Evolutionary conservation across 192 early-diverging fungal genomes (phyloP).

Genomic region (Podila verticillata): DNA sequence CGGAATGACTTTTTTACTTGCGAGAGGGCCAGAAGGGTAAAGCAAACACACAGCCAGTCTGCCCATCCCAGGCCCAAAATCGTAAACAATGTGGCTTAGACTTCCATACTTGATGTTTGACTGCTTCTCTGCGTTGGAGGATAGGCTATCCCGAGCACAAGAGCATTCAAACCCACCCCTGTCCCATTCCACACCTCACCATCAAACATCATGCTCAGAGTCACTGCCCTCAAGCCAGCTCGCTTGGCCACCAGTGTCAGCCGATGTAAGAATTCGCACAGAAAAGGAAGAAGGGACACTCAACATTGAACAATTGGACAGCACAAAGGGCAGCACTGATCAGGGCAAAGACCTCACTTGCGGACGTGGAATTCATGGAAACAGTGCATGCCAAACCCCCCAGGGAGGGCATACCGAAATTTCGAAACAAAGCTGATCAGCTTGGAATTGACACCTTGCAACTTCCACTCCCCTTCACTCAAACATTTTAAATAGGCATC

Average conservation of each 20-base stretch:
- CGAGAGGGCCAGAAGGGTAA: too few species aligned
- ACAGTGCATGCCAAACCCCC: too few species aligned
- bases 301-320: background rate
- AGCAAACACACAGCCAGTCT: too few species aligned
- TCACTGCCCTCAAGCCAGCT: conserved; percentile 22
- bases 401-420: too few species aligned
- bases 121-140: background rate
- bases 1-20: too few species aligned
- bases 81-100: conserved; percentile 46
- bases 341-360: background rate
- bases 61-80: too few species aligned
- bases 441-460: background rate
- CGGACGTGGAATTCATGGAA: too few species aligned
- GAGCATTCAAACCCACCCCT: background rate
- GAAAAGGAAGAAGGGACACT: background rate
- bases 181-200: background rate
- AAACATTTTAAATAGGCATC: conserved; percentile 20
- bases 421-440: too few species aligned
- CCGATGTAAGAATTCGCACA: conserved; percentile 33
- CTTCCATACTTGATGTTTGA: background rate
- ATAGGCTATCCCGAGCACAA: background rate
- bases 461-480: background rate
- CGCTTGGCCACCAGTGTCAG: conserved; percentile 25
- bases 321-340: background rate
- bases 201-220: conserved; percentile 32